Evolutionary conservation across 306 rosid species (phyloP), one percentile per base, ranked within the genome.

Genomic region (Ormosia semicastrata): DNA sequence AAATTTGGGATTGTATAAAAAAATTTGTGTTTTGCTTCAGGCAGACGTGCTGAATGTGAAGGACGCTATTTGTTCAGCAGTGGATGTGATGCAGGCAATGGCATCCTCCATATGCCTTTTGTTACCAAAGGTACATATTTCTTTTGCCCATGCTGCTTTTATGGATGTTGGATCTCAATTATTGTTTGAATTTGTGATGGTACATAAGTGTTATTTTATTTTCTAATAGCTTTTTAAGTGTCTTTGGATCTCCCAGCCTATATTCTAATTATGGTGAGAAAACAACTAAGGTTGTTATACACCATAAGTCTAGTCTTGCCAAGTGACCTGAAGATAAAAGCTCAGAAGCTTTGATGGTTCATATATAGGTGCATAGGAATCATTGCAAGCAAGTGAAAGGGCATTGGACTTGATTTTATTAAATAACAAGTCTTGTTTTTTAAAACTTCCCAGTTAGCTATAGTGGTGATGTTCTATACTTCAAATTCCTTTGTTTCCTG

Each of bases 11-110:
- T 15, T 76, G 10, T 63, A 36, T 81, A 44, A 54, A 82, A 66
- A 57, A 39, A 46, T 80, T 9, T 86, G 53, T 75, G 67, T 68
- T 8, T 71, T 77, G 47, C 77, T 79, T 58, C 89, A 96, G 99
- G 92, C 86, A 4, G 98, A 96, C 69, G 82, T 92, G 71, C 89
- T 85, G 79, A 86, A 89, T 44, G 90, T 93, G 73, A 91, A 94
- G 87, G 98, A 93, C 8, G 94, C 99, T 41, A 92, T 96, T 57
- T 86, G 90, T 74, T 91, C 98, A 11, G 98, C 99, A 73, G 85
- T 96, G 88, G 99, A 93, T 86, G 94, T 92, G 81, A 92, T 94
- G 97, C 98, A 89, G 80, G 96, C 97, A 33, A 93, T 96, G 97
- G 92, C 91, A 8, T 90, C 99, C 62, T 96, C 99, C 43, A 87